Percentiles rank a stretch among this genome's conserved stretches.
Evolutionary conservation across 2,329 filamentous ascomycete genomes (phyloP).

Genomic region (Pseudogymnoascus pannorum): DNA sequence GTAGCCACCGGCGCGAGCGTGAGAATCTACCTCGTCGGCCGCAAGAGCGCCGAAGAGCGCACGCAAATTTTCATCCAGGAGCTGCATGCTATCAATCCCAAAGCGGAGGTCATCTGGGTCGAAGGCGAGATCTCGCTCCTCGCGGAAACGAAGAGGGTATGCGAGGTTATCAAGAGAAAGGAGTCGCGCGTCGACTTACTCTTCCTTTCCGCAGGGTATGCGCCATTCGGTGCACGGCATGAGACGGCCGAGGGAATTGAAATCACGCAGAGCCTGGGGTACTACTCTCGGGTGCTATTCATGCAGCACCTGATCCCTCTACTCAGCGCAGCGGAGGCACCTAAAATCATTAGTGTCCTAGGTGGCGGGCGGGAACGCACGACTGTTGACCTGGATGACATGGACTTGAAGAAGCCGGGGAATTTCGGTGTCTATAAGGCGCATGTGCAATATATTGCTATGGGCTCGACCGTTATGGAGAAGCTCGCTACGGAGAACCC

Average conservation of each 20-base stretch:
- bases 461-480: slow-evolving; percentile 41
- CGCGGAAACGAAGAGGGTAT: slow-evolving; percentile 40
- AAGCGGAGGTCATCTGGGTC: slow-evolving; percentile 35
- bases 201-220: slow-evolving; percentile 35
- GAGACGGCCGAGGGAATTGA: slow-evolving; percentile 51
- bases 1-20: slow-evolving; percentile 32
- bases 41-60: slow-evolving; percentile 29
- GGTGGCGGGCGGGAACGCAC: slow-evolving; percentile 43
- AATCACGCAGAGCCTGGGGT: slow-evolving; percentile 39
- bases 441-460: slow-evolving; percentile 39
- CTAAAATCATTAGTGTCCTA: slow-evolving; percentile 46
- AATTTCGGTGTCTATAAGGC: slow-evolving; percentile 29
- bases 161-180: slow-evolving; percentile 33
- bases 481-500: slow-evolving; percentile 38
- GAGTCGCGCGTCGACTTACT: slow-evolving; percentile 38
- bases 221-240: slow-evolving; percentile 19
- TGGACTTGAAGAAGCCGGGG: slow-evolving; percentile 30
- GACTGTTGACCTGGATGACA: slow-evolving; percentile 34
- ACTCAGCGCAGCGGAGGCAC: slow-evolving; percentile 36
- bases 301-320: slow-evolving; percentile 48
- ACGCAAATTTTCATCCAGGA: slow-evolving; percentile 28
- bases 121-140: slow-evolving; percentile 41
- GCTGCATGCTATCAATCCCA: slow-evolving; percentile 33
- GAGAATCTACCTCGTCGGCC: slow-evolving; percentile 44
- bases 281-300: slow-evolving; percentile 50